Percentiles rank a stretch among this genome's conserved stretches.
phyloP scores from a whole-genome alignment of 208 protist genomes.

The Wallacemonas rigidus region DNA sequence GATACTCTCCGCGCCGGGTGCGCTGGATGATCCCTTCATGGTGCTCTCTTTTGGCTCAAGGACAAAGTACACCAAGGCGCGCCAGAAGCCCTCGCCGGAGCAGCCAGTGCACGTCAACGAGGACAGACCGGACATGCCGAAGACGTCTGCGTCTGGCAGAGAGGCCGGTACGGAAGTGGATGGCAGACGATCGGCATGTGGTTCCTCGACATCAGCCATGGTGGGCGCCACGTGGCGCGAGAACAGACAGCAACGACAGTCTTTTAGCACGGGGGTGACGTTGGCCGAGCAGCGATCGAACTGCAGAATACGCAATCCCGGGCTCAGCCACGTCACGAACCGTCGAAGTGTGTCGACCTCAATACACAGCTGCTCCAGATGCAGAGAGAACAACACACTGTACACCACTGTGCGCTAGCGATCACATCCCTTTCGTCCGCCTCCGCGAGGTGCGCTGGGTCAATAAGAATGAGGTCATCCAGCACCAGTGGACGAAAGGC shows the following conservation, averaged over 20 bases:
- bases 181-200: too few relatives aligned
- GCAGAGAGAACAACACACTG: not conserved
- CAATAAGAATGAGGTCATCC: not conserved
- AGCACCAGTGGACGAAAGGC: not conserved
- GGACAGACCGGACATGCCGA: conserved; percentile 7
- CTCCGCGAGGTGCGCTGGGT: not conserved
- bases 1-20: not conserved
- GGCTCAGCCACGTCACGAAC: not conserved
- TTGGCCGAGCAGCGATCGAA: conserved; percentile 10
- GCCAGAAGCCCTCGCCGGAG: conserved; percentile 21
- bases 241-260: not conserved
- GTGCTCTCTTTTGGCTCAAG: not conserved
- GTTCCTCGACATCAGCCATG: not conserved
- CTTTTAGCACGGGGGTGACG: not conserved
- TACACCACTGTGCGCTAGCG: not conserved
- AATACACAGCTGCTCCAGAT: not conserved
- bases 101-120: conserved; percentile 14
- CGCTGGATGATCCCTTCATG: not conserved
- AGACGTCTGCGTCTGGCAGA: not conserved
- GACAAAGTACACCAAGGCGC: conserved; percentile 5
- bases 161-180: too few relatives aligned
- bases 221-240: not conserved
- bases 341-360: not conserved
- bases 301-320: conserved; percentile 12
- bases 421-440: not conserved